Evolutionary conservation across 2,329 filamentous ascomycete species (phyloP), one percentile per base, ranked within the genome.

Genomic region (Graphium sp.): DNA sequence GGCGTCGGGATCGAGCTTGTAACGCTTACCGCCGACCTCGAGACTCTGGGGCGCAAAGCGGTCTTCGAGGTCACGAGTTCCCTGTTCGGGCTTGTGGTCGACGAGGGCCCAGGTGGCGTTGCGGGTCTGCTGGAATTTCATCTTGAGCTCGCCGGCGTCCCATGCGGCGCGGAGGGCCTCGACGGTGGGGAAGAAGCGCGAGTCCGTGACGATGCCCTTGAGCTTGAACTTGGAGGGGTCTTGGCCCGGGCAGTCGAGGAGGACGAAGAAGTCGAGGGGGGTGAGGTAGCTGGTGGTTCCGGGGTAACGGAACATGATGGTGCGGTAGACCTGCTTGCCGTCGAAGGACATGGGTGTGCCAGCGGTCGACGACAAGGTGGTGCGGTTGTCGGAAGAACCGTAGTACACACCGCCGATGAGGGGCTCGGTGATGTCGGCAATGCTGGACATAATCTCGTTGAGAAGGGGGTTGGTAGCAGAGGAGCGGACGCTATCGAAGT

Each of bases 261-360:
- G 36, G 6, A 58, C 43, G 35, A 52, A 62, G 28, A 63, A 53
- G 37, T 60, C 58, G 3, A 61, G 35, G 0, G 57, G 57, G 7
- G 47, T 49, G 30, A 60, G 42, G 34, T 56, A 58, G 1, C 41
- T 39, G 0, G 53, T 49, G 3, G 44, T 30, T 1, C 56, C 50
- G 8, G 53, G 51, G 23, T 53, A 47, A 21, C 52, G 45, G 38
- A 60, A 59, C 39, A 58, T 52, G 29, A 53, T 45, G 32, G 50
- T 52, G 4, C 49, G 41, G 32, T 50, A 52, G 7, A 53, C 45
- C 18, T 49, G 43, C 2, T 36, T 50, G 4, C 55, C 55, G 30
- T 60, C 51, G n/a, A 48, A 51, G 5, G 50, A 55, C 12, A 42
- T 36, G 4, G 48, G 56, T 5, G 46, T 52, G 12, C 43, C 48